Evolutionary conservation across 202 grass and related monocot species (phyloP).

Genomic region (Panicum virgatum): DNA sequence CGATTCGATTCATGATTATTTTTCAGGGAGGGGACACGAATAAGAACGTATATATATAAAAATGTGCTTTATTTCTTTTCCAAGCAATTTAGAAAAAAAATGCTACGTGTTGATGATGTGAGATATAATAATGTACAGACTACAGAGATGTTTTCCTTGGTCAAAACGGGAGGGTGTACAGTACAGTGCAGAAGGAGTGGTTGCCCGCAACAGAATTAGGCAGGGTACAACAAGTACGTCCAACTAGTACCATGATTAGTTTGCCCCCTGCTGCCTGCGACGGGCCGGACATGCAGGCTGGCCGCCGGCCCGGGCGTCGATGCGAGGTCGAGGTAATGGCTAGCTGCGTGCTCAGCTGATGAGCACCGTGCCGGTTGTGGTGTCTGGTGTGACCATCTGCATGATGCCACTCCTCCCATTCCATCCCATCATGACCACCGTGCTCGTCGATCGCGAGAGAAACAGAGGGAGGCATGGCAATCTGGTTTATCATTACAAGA

Average conservation of each 20-base stretch:
- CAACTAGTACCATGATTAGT: neutral
- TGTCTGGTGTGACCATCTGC: too few relatives aligned
- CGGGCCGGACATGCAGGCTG: neutral
- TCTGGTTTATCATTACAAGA: too few relatives aligned
- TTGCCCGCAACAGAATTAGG: neutral
- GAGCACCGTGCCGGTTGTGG: neutral
- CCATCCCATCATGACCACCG: too few relatives aligned
- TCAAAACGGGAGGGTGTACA: neutral
- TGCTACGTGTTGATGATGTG: neutral
- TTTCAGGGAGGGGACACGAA: neutral
- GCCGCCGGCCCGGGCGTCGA: neutral
- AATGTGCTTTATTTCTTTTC: neutral
- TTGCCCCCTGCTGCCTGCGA: neutral
- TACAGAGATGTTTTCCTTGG: neutral
- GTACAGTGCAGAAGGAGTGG: neutral
- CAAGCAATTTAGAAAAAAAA: neutral
- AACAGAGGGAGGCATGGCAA: too few relatives aligned
- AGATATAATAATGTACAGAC: neutral
- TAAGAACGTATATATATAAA: neutral
- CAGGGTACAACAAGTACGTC: neutral
- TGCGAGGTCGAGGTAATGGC: neutral
- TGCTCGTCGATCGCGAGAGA: too few relatives aligned
- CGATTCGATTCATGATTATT: slow-evolving; percentile 9
- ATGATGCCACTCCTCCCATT: too few relatives aligned
- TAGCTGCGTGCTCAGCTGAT: too few relatives aligned